Conservation (phyloP, 2,329 filamentous ascomycete species). For the Chrysoporthe cubensis region DNA sequence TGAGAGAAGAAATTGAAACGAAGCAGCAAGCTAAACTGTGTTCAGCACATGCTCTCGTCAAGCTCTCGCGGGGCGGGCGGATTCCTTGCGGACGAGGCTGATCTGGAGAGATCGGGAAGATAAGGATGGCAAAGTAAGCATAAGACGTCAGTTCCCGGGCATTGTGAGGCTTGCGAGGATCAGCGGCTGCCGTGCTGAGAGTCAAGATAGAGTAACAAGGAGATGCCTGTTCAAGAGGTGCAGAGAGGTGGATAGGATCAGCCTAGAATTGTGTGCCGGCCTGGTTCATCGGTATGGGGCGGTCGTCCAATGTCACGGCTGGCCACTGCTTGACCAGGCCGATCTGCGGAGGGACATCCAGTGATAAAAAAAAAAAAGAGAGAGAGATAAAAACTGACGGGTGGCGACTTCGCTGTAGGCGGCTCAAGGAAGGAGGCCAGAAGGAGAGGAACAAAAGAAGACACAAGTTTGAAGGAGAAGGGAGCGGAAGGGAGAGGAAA, state of each 20-base stretch:
- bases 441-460: slow-evolving; percentile 12
- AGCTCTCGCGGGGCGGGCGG: slow-evolving; percentile 17
- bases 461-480: slow-evolving; percentile 7
- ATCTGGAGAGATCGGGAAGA: slow-evolving; percentile 14
- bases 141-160: slow-evolving; percentile 21
- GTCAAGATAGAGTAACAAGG: slow-evolving; percentile 27
- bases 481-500: slow-evolving; percentile 15
- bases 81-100: slow-evolving; percentile 7
- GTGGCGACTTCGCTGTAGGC: neutral
- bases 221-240: slow-evolving; percentile 25
- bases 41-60: slow-evolving; percentile 21
- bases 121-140: slow-evolving; percentile 21
- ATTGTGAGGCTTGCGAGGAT: slow-evolving; percentile 27
- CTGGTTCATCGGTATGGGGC: slow-evolving; percentile 10
- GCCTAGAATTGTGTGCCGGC: slow-evolving; percentile 14
- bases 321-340: slow-evolving; percentile 12
- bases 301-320: slow-evolving; percentile 19
- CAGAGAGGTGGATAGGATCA: slow-evolving; percentile 11
- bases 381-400: too few relatives aligned
- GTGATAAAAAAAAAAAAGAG: neutral
- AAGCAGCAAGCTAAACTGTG: neutral
- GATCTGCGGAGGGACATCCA: slow-evolving; percentile 5
- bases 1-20: slow-evolving; percentile 18
- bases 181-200: slow-evolving; percentile 17
- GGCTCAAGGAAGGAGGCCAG: neutral